Evolutionary conservation across 768 basidiomycete species (phyloP).

Genomic region (Crepidotus variabilis): DNA sequence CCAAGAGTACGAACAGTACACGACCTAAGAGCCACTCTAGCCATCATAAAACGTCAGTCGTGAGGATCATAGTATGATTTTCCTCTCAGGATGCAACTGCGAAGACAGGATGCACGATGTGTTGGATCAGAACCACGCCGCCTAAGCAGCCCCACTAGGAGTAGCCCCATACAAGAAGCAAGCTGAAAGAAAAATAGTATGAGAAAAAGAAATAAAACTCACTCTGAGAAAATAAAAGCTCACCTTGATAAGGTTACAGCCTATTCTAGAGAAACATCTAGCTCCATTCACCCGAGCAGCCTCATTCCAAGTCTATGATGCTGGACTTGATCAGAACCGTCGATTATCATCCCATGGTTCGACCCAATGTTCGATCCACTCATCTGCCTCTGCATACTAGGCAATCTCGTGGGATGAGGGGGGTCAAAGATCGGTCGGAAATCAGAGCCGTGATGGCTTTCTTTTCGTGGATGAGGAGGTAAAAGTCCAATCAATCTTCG

Average conservation of each 20-base stretch:
- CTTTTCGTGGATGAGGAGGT: constrained; percentile 24
- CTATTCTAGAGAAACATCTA: too few relatives aligned
- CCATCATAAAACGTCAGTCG: too few relatives aligned
- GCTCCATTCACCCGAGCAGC: not conserved
- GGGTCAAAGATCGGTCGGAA: constrained; percentile 19
- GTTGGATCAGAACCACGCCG: too few relatives aligned
- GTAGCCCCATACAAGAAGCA: too few relatives aligned
- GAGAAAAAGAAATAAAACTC: not conserved
- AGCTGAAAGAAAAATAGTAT: too few relatives aligned
- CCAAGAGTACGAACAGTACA: too few relatives aligned
- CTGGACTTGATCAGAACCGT: not conserved
- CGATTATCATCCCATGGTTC: not conserved
- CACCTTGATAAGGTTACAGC: not conserved
- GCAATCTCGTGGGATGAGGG: constrained; percentile 20
- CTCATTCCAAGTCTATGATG: not conserved
- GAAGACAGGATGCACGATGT: too few relatives aligned
- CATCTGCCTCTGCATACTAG: constrained; percentile 18
- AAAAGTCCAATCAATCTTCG: constrained; percentile 55
- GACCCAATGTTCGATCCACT: not conserved
- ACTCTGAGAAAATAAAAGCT: not conserved
- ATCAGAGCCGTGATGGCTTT: constrained; percentile 16
- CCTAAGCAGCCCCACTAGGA: too few relatives aligned
- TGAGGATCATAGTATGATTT: too few relatives aligned
- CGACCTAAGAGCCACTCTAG: too few relatives aligned
- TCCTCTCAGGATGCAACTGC: too few relatives aligned